Evolutionary conservation across 2,329 filamentous ascomycete species (phyloP), one percentile per base, ranked within the genome.

Genomic region (Beauveria pseudobassiana): DNA sequence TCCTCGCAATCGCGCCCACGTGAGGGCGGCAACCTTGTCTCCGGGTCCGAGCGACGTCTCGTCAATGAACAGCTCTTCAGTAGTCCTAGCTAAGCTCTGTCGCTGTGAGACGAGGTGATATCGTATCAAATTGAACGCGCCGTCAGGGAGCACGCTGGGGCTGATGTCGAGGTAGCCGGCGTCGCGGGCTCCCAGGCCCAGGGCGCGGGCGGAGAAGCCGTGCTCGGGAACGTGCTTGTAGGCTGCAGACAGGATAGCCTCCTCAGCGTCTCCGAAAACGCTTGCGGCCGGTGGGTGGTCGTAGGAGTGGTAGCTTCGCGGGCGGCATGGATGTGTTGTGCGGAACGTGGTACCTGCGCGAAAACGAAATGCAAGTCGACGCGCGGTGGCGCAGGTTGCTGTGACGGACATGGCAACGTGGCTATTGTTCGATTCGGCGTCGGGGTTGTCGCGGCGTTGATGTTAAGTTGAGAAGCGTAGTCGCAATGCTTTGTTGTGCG

Each of bases 81-180:
- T 75, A 61, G 69, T 76, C 45, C 66, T 67, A 9, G 78, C 77
- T n/a, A 96, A 76, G 5, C 77, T 81, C 62, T 84, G 75, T 48
- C 91, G 82, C 72, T 89, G 85, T 12, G 78, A 85, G 50, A 87
- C 81, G 16, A 96, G 82, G 72, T 96, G 88, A 72, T 88, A 96
- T 43, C 83, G 82, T 67, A 98, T 86, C 30, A 99, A 81, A 68
- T 90, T 88, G 76, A 96, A 96, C 24, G 87, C 83, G 8, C 90
- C 91, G 48, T 87, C 82, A 1, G 91, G 87, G 61, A 99, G 86
- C 22, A 97, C 78, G 70, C 91, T 93, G 10, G 90, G 86, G 63
- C 90, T 93, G 63, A 93, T 91, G 71, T 95, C 90, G 58, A 91
- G 86, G 73, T 93, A 96, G 50, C 93, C 92, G 20, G 87, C 86